Conservation (phyloP, 306 rosid species). For the Sesbania bispinosa region DNA sequence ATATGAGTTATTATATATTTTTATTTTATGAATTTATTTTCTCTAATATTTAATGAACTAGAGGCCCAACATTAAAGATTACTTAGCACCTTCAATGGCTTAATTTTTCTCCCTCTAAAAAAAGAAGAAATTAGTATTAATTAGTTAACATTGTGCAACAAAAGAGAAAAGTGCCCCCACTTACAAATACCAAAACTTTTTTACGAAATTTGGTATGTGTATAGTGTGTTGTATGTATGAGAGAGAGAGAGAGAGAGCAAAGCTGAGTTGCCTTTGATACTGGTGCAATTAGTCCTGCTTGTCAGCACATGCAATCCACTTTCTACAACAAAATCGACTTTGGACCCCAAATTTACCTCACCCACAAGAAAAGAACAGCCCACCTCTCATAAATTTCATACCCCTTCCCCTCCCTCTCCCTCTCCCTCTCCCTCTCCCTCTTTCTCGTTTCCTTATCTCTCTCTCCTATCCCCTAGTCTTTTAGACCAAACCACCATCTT, state of each 20-base stretch:
- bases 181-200: constrained; percentile 41
- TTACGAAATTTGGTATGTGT: constrained; percentile 39
- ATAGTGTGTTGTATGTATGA: constrained; percentile 22
- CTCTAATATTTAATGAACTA: no score
- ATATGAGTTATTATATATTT: no score
- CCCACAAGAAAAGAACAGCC: constrained; percentile 90
- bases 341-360: constrained; percentile 88
- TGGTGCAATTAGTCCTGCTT: constrained; percentile 71
- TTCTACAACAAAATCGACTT: constrained; percentile 85
- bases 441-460: no score
- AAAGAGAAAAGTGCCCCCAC: constrained; percentile 66
- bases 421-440: constrained; percentile 7
- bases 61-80: no score
- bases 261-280: constrained; percentile 85
- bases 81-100: no score
- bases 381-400: constrained; percentile 53
- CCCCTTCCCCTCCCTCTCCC: constrained; percentile 17
- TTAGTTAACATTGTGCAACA: constrained; percentile 29
- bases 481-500: constrained; percentile 30
- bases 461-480: constrained; percentile 19
- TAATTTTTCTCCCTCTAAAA: no score
- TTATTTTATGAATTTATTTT: no score
- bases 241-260: constrained; percentile 42
- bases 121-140: not conserved
- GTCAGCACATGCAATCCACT: constrained; percentile 99